A percentile compares a stretch with the other conserved stretches of the same genome.
Conservation (phyloP, 2,329 filamentous ascomycete genomes). For the Xylaria polymorpha region DNA sequence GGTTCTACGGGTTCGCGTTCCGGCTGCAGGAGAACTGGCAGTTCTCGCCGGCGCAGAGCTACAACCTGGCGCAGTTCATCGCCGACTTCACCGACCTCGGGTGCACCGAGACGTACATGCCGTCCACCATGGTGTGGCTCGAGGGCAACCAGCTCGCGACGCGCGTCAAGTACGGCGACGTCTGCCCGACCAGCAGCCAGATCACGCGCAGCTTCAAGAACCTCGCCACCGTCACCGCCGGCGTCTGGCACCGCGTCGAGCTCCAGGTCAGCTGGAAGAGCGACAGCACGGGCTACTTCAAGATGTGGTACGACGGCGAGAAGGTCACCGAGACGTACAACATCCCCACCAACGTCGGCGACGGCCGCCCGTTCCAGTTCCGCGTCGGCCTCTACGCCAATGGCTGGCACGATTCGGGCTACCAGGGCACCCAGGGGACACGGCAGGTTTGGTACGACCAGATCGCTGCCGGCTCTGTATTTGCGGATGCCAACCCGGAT, state of each 20-base stretch:
- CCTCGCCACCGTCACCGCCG: constrained; percentile 55
- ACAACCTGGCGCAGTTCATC: constrained; percentile 64
- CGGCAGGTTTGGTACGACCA: constrained; percentile 64
- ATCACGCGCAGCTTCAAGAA: constrained; percentile 49
- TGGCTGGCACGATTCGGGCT: constrained; percentile 59
- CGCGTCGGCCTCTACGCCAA: constrained; percentile 63
- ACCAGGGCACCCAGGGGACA: constrained; percentile 44
- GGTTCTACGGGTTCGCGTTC: constrained; percentile 64
- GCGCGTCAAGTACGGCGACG: constrained; percentile 56
- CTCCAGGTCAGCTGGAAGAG: constrained; percentile 60
- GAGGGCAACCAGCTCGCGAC: constrained; percentile 56
- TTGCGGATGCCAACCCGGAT: constrained; percentile 54
- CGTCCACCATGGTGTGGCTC: constrained; percentile 61
- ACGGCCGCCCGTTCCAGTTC: constrained; percentile 58
- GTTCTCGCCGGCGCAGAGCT: constrained; percentile 56
- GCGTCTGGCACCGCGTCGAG: constrained; percentile 60
- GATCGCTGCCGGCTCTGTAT: constrained; percentile 57
- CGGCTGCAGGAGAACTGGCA: constrained; percentile 61
- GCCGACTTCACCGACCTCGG: constrained; percentile 58
- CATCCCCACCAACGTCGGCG: constrained; percentile 59
- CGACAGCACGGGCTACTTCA: constrained; percentile 57
- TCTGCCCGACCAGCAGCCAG: constrained; percentile 51
- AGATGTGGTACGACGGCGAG: constrained; percentile 60
- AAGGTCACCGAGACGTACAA: constrained; percentile 56
- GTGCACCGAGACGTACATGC: constrained; percentile 61